Conservation (phyloP, 495 filamentous ascomycete species). For the Xylaria curta region DNA sequence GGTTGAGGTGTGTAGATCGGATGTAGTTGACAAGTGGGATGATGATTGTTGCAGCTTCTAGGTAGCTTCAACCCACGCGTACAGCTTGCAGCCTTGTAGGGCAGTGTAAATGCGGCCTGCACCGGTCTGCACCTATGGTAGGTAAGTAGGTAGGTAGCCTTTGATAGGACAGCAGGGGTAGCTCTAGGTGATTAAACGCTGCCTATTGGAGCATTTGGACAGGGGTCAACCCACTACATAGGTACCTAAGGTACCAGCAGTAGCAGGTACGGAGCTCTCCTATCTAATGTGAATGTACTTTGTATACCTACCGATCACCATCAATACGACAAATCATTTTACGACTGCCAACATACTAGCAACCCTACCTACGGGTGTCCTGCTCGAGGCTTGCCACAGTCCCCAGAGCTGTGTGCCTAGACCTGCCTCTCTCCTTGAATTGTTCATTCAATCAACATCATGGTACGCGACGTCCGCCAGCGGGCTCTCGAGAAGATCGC, state of each 20-base stretch:
- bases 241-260: no score
- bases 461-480: conserved; percentile 62
- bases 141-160: neutral
- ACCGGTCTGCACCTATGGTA: neutral
- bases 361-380: neutral
- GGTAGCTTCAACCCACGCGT: conserved; percentile 45
- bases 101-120: neutral
- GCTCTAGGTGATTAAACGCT: conserved; percentile 36
- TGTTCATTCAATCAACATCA: conserved; percentile 28
- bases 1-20: neutral
- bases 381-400: neutral
- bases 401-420: neutral
- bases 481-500: conserved; percentile 76
- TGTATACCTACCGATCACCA: neutral
- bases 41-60: conserved; percentile 33
- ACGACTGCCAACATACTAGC: neutral
- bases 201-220: neutral
- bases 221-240: conserved; percentile 8
- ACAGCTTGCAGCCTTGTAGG: conserved; percentile 56
- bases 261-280: no score
- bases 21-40: conserved; percentile 23
- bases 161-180: conserved; percentile 27
- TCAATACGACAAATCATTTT: neutral
- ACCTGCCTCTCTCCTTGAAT: conserved; percentile 7
- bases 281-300: neutral